Conservation (phyloP, 352 stramenopile species). For the Phytopythium ostracodes region DNA sequence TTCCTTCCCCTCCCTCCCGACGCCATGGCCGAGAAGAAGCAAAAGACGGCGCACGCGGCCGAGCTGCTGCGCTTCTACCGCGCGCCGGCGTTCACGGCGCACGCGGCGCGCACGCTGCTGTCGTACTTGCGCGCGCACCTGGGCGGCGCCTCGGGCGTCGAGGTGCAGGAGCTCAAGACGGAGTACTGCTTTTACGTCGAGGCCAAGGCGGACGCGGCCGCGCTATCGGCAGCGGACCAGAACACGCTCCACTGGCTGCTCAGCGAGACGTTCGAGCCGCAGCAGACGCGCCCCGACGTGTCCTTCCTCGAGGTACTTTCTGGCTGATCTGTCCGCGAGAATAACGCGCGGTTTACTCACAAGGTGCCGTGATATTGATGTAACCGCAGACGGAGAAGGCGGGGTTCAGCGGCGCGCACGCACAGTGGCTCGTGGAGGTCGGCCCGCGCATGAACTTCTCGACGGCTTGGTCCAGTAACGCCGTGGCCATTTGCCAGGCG, state of each 20-base stretch:
- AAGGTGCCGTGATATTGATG: too few species aligned
- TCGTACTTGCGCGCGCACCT: slow-evolving; percentile 31
- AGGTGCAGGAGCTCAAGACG: slow-evolving; percentile 74
- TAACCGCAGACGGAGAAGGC: not conserved
- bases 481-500: slow-evolving; percentile 94
- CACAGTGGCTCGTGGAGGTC: slow-evolving; percentile 91
- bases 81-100: slow-evolving; percentile 62
- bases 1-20: not conserved
- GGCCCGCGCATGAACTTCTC: slow-evolving; percentile 98
- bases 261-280: slow-evolving; percentile 95
- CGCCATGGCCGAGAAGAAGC: slow-evolving; percentile 67
- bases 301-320: slow-evolving; percentile 45
- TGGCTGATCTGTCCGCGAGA: too few species aligned
- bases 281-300: slow-evolving; percentile 56
- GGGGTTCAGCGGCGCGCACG: slow-evolving; percentile 11
- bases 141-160: slow-evolving; percentile 11
- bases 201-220: slow-evolving; percentile 31
- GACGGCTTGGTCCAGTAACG: slow-evolving; percentile 98
- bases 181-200: slow-evolving; percentile 98
- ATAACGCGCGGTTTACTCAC: not conserved
- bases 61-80: slow-evolving; percentile 74
- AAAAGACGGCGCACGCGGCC: slow-evolving; percentile 37
- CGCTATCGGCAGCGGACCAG: slow-evolving; percentile 51
- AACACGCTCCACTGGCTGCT: slow-evolving; percentile 93
- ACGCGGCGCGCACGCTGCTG: slow-evolving; percentile 55